phyloP scores from a whole-genome alignment of 2,329 filamentous ascomycete genomes.

The Aspergillus sp. region DNA sequence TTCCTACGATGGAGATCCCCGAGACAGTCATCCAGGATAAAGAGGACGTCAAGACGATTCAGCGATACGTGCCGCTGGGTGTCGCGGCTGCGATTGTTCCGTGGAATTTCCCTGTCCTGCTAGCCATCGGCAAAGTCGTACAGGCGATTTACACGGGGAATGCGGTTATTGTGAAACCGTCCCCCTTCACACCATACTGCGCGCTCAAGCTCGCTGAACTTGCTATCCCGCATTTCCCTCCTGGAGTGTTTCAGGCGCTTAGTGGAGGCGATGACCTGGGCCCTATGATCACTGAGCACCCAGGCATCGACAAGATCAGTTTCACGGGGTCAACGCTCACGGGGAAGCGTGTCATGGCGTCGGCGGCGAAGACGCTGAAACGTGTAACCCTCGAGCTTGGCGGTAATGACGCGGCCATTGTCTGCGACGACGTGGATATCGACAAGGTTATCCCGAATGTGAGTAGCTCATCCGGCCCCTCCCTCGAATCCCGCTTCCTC shows the following conservation, averaged over 20 bases:
- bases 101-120: slow-evolving; percentile 59
- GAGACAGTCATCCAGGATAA: slow-evolving; percentile 56
- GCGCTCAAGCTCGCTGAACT: slow-evolving; percentile 59
- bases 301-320: slow-evolving; percentile 60
- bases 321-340: slow-evolving; percentile 63
- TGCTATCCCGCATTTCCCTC: slow-evolving; percentile 54
- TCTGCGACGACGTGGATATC: slow-evolving; percentile 59
- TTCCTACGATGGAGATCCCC: slow-evolving; percentile 19
- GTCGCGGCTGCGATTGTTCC: slow-evolving; percentile 60
- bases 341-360: slow-evolving; percentile 55
- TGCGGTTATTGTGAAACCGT: slow-evolving; percentile 60
- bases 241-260: slow-evolving; percentile 61
- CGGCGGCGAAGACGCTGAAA: slow-evolving; percentile 58
- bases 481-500: neutral
- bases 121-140: slow-evolving; percentile 56
- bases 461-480: neutral
- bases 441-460: slow-evolving; percentile 48
- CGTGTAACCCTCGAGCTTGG: slow-evolving; percentile 59
- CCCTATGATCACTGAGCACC: slow-evolving; percentile 58
- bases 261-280: slow-evolving; percentile 61
- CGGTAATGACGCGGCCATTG: slow-evolving; percentile 61
- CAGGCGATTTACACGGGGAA: slow-evolving; percentile 58
- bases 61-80: slow-evolving; percentile 44
- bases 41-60: slow-evolving; percentile 39
- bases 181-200: slow-evolving; percentile 58